Conservation (phyloP, 2,329 filamentous ascomycete species). For the Leptographium lundbergii region DNA sequence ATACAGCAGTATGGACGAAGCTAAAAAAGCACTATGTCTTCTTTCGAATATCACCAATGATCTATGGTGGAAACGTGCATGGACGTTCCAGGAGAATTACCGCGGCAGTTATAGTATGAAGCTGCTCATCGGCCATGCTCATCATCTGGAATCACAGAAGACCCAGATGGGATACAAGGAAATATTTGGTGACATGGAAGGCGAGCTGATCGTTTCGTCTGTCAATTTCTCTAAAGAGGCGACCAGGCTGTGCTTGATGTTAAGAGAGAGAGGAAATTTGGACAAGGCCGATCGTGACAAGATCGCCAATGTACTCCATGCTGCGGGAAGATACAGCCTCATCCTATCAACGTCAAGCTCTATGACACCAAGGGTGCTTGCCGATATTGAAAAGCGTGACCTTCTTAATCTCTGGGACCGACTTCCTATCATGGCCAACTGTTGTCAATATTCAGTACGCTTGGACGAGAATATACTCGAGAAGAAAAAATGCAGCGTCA, state of each 20-base stretch:
- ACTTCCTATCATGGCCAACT: not conserved
- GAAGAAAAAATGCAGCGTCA: not conserved
- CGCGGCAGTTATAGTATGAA: not conserved
- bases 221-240: not conserved
- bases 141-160: not conserved
- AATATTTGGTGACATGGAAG: not conserved
- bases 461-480: not conserved
- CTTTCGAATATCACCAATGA: not conserved
- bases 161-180: too few species aligned
- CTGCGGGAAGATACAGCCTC: not conserved
- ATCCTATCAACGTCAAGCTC: not conserved
- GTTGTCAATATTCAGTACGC: not conserved
- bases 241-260: not conserved
- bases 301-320: not conserved
- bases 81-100: not conserved
- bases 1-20: not conserved
- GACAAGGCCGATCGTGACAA: too few species aligned
- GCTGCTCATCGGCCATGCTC: not conserved
- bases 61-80: not conserved
- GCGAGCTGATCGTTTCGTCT: not conserved
- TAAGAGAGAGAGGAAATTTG: not conserved
- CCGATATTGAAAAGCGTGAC: not conserved
- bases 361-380: not conserved
- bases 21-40: not conserved
- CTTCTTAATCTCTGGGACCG: not conserved